A percentile compares a stretch with the other conserved stretches of the same genome.
Evolutionary conservation across 2,329 filamentous ascomycete genomes (phyloP).

Genomic region (Magnaporthiopsis rhizophila): DNA sequence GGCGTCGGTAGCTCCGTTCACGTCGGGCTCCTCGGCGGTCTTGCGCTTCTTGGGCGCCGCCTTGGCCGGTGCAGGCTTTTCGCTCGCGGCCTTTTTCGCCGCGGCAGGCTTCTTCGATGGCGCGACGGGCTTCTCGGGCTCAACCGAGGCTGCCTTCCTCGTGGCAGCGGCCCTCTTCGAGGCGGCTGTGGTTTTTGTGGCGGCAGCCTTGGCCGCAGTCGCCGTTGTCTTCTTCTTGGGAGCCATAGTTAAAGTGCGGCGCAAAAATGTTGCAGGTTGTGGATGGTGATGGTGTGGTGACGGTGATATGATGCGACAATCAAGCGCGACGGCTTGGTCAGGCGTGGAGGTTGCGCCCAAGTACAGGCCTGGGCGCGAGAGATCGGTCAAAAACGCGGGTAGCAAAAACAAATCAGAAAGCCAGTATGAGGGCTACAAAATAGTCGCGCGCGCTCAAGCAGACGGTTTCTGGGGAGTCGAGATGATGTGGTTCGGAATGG

Average conservation of each 20-base stretch:
- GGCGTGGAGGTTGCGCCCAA: background rate
- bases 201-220: background rate
- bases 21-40: constrained; percentile 3
- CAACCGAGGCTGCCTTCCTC: constrained; percentile 16
- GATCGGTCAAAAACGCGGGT: background rate
- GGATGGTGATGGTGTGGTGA: background rate
- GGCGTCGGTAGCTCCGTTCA: constrained; percentile 4
- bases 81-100: constrained; percentile 11
- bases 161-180: constrained; percentile 16
- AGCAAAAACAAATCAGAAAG: background rate
- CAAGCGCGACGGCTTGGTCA: background rate
- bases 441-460: too few species aligned
- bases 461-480: background rate
- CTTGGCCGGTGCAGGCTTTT: constrained; percentile 1
- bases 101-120: constrained; percentile 11
- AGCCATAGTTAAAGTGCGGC: background rate
- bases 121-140: constrained; percentile 11
- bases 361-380: too few species aligned
- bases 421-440: background rate
- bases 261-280: background rate
- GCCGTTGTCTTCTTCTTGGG: background rate
- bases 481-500: background rate
- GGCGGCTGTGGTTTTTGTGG: background rate
- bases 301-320: background rate
- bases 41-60: constrained; percentile 7